phyloP scores from a whole-genome alignment of 2,329 filamentous ascomycete species.

The Lizonia empirigonia region DNA sequence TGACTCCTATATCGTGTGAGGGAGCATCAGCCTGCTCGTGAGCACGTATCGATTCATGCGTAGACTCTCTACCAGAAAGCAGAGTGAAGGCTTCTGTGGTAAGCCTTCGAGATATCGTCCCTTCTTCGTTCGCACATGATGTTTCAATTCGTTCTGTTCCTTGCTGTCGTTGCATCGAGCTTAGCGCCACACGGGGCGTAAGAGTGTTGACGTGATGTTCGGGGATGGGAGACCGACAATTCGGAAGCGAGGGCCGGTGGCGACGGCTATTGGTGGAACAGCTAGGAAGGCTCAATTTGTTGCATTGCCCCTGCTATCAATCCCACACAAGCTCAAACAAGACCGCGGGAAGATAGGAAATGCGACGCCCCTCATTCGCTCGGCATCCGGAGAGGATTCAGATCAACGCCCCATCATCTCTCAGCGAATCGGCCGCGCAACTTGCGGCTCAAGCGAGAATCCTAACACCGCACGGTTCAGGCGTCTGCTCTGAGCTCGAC shows the following conservation, averaged over 20 bases:
- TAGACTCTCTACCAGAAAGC: not conserved
- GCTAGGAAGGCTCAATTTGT: not conserved
- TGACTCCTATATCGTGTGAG: not conserved
- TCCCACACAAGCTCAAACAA: conserved; percentile 12
- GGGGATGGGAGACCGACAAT: not conserved
- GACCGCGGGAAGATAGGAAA: not conserved
- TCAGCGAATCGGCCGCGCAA: conserved; percentile 11
- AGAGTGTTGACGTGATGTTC: conserved; percentile 10
- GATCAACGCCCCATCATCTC: conserved; percentile 11
- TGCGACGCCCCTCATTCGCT: conserved; percentile 12
- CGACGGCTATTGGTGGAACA: conserved; percentile 18
- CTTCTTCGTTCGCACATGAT: not conserved
- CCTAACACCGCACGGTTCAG: not conserved
- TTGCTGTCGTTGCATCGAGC: conserved; percentile 1
- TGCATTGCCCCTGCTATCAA: conserved; percentile 17
- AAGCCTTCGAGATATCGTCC: not conserved
- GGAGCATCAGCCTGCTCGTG: conserved; percentile 1
- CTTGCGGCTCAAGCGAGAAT: conserved; percentile 9
- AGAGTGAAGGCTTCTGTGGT: not conserved
- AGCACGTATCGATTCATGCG: not conserved
- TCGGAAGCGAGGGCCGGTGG: conserved; percentile 2
- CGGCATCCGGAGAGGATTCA: not conserved
- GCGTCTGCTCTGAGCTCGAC: not conserved
- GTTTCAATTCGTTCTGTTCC: conserved; percentile 6
- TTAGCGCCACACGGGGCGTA: not conserved